Conservation (phyloP, 2,329 filamentous ascomycete genomes). For the Trichoderma lentiforme region DNA sequence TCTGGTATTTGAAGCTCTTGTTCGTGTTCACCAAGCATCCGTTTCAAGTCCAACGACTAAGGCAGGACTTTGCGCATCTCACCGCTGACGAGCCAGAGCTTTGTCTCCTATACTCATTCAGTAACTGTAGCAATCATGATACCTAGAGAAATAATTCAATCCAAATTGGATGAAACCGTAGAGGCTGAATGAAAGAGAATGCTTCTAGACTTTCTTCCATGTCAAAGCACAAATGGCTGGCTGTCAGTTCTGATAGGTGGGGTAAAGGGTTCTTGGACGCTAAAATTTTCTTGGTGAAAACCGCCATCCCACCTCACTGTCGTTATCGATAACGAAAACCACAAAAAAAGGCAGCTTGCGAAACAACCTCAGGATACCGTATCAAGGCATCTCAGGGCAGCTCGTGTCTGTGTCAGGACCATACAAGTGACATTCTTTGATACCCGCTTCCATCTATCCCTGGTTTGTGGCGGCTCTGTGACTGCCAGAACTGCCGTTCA, state of each 20-base stretch:
- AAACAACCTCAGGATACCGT: background rate
- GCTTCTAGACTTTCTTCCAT: background rate
- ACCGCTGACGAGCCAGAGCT: background rate
- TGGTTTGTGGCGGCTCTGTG: background rate
- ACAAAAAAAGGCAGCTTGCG: background rate
- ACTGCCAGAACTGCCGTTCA: background rate
- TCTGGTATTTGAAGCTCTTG: background rate
- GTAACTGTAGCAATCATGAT: background rate
- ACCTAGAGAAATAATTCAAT: background rate
- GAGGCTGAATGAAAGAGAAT: background rate
- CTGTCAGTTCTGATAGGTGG: background rate
- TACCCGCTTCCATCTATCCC: background rate
- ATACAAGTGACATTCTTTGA: background rate
- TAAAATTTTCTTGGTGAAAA: slow-evolving; percentile 4
- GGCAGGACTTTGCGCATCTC: background rate
- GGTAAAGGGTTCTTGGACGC: background rate
- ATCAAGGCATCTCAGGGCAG: background rate
- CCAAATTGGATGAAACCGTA: background rate
- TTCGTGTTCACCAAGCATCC: background rate
- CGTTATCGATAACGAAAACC: slow-evolving; percentile 12
- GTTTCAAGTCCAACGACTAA: background rate
- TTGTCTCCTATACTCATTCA: background rate
- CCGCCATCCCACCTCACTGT: background rate
- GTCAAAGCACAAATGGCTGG: background rate
- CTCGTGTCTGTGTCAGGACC: background rate